phyloP scores from a whole-genome alignment of 805 yeast genomes.

The Candida coleopterorum region DNA sequence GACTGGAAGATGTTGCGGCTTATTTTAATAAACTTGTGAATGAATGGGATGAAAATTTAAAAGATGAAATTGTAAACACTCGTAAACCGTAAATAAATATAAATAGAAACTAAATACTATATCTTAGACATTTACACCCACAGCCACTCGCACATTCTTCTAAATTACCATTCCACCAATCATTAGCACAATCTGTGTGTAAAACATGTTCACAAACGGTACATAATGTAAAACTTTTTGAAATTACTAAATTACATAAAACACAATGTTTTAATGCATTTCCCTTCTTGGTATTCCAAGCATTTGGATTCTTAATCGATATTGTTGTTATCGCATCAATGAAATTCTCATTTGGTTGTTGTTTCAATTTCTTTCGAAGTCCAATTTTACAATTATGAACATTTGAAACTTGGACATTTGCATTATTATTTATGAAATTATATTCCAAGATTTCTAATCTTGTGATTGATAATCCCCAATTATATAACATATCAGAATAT shows the following conservation, averaged over 20 bases:
- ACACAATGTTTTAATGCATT: constrained; percentile 46
- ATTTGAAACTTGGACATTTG: constrained; percentile 12
- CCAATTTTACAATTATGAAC: constrained; percentile 34
- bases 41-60: constrained; percentile 74
- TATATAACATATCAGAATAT: constrained; percentile 71
- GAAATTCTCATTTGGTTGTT: constrained; percentile 16
- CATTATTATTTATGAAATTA: constrained; percentile 38
- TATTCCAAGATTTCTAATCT: constrained; percentile 74
- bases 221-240: constrained; percentile 62
- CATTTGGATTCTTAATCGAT: constrained; percentile 14
- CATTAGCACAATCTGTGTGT: constrained; percentile 72
- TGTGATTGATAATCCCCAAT: constrained; percentile 82
- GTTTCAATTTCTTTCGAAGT: constrained; percentile 18
- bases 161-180: constrained; percentile 61
- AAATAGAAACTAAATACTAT: too few relatives aligned
- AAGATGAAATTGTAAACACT: constrained; percentile 65
- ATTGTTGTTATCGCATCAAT: constrained; percentile 23
- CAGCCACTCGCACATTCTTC: constrained; percentile 79
- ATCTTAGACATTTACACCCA: constrained; percentile 64
- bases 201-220: constrained; percentile 70
- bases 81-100: constrained; percentile 20
- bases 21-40: constrained; percentile 52
- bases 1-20: constrained; percentile 59
- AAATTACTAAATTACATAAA: constrained; percentile 58
- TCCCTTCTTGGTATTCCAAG: constrained; percentile 28